A percentile compares a stretch with the other conserved stretches of the same genome.
These are phyloP conservation scores for Lipomyces japonicus DNA, from an alignment of 805 yeast genomes.

Conservation along the genomic window DNA sequence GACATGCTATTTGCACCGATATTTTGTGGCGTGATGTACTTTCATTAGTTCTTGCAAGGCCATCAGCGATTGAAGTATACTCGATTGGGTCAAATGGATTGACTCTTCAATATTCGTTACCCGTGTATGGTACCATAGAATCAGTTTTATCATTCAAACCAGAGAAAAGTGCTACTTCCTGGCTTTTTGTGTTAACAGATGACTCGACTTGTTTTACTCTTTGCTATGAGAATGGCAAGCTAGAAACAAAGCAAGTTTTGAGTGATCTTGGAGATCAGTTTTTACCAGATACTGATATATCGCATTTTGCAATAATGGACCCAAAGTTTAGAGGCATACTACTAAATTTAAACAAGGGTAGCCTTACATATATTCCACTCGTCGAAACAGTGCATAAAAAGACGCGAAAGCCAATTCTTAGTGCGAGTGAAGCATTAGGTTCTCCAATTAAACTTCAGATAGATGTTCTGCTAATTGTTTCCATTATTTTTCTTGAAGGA, in stretches of 20 bases:
- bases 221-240: conserved; percentile 2
- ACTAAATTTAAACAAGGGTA: conserved; percentile 14
- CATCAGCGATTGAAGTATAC: conserved; percentile 21
- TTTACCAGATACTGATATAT: conserved; percentile 20
- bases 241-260: conserved; percentile 17
- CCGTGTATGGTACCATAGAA: conserved; percentile 18
- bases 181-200: conserved; percentile 25
- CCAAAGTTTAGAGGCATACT: conserved; percentile 22
- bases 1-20: conserved; percentile 27
- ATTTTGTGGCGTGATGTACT: conserved; percentile 7
- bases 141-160: conserved; percentile 19
- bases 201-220: conserved; percentile 18
- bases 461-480: conserved; percentile 19
- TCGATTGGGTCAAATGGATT: conserved; percentile 16
- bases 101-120: conserved; percentile 12
- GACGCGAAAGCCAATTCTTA: conserved; percentile 1
- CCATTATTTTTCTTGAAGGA: conserved; percentile 15
- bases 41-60: conserved; percentile 23
- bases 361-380: conserved; percentile 22
- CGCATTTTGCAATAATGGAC: conserved; percentile 19
- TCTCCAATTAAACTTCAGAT: conserved; percentile 20
- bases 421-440: conserved; percentile 7
- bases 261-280: conserved; percentile 21
- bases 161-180: conserved; percentile 9
- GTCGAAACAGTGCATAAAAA: conserved; percentile 3